Conservation (phyloP, 1,284 basidiomycete species). For the Cystobasidium sp. region DNA sequence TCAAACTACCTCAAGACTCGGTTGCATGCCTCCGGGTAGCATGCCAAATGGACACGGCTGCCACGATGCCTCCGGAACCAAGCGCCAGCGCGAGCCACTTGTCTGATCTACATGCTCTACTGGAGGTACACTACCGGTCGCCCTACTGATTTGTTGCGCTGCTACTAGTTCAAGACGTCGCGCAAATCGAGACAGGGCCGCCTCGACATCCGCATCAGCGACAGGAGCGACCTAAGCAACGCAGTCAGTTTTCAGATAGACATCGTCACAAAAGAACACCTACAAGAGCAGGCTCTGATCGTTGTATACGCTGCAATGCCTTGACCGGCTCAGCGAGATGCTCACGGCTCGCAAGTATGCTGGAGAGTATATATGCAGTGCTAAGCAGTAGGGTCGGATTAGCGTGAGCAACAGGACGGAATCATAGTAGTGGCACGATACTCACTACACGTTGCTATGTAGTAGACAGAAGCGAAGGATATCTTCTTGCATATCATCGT, state of each 20-base stretch:
- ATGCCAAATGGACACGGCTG: constrained; percentile 25
- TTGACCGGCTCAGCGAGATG: constrained; percentile 6
- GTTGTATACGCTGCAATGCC: constrained; percentile 21
- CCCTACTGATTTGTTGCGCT: not conserved
- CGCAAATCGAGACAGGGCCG: constrained; percentile 8
- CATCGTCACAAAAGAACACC: not conserved
- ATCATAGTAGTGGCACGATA: not conserved
- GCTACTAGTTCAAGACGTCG: constrained; percentile 12
- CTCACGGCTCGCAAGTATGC: not conserved
- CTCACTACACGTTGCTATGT: constrained; percentile 7
- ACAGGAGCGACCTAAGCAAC: constrained; percentile 14
- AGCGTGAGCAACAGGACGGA: not conserved
- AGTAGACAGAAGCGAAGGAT: constrained; percentile 24
- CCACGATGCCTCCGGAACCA: constrained; percentile 1
- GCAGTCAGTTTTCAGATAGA: not conserved
- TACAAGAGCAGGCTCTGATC: constrained; percentile 35
- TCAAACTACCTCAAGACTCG: constrained; percentile 14
- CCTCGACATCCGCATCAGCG: constrained; percentile 16
- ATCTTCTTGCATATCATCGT: constrained; percentile 25
- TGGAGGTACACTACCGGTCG: not conserved
- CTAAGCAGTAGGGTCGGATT: not conserved
- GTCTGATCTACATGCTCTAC: not conserved
- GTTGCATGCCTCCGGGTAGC: constrained; percentile 3
- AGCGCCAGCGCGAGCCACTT: constrained; percentile 8
- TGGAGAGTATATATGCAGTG: constrained; percentile 1